Evolutionary conservation across 352 stramenopile genomes (phyloP), one percentile per base, ranked within the genome.

Genomic region (Phytophthora hibernalis): DNA sequence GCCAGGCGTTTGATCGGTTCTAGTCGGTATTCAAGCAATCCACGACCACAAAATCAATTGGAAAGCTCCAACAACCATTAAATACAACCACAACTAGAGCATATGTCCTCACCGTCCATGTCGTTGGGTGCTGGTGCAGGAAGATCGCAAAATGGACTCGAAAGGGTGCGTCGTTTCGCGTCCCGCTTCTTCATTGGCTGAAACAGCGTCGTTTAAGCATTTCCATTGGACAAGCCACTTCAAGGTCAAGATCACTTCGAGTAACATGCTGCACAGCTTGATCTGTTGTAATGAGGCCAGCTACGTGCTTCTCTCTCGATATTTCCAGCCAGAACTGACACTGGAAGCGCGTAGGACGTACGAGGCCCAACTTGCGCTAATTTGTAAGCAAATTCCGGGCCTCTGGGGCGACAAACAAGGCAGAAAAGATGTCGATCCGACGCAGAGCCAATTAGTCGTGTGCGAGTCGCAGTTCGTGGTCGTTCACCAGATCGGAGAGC

Each of bases 381-480:
- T 85, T 33, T 85, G 67, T 60, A 65, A 61, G 45, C 76, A 82
- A 66, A 58, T 73, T 11, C 74, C 56, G 55, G 68, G 61, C 31
- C 60, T 75, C 9, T 82, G 68, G 74, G 74, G 70, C 31, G 52
- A 65, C 40, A 70, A 45, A 50, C 44, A 53, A 11, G 47, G 18
- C 21, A 57, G 30, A 44, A 80, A 68, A 58, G 44, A 54, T 33
- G 65, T 50, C 2, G 57, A 55, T 2, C 30, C 47, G 8, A 12
- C 48, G 3, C 58, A 50, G 9, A 81, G 77, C 42, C 75, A 90
- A 61, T 45, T 91, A 12, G 61, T 89, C 15, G 68, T 85, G 15
- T 89, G 78, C 44, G 71, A 86, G 30, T 74, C 72, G 16, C 79
- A 91, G 42, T 90, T 74, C 10, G 84, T 92, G 48, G 79, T 92